Percentiles rank a stretch among this genome's conserved stretches.
Conservation (phyloP, 495 filamentous ascomycete species). For the Penicillium psychrofluorescens region DNA sequence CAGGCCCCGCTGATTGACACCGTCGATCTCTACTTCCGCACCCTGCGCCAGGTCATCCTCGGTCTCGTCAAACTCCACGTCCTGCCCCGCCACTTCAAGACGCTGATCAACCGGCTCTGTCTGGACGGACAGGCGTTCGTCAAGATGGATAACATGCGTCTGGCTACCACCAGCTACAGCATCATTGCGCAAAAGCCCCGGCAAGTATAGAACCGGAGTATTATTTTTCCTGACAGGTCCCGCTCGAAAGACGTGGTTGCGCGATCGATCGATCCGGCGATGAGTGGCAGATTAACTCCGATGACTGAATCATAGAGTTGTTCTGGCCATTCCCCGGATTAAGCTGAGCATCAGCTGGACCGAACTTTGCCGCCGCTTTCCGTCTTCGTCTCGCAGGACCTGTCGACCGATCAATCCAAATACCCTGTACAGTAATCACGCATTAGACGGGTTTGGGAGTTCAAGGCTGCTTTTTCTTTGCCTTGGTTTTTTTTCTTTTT, state of each 20-base stretch:
- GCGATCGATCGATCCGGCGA: background rate
- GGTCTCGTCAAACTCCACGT: conserved; percentile 44
- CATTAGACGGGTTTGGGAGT: conserved; percentile 9
- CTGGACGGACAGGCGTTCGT: conserved; percentile 55
- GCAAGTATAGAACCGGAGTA: no score
- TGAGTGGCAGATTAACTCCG: no score
- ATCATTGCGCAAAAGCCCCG: conserved; percentile 53
- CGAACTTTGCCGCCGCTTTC: no score
- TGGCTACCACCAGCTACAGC: conserved; percentile 55
- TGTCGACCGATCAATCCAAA: conserved; percentile 1
- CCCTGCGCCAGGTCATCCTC: conserved; percentile 45
- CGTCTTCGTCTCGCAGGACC: no score
- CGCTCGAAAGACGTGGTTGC: background rate
- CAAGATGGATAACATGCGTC: conserved; percentile 54
- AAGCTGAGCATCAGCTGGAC: no score
- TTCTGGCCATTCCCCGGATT: no score
- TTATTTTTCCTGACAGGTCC: no score
- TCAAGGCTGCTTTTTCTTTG: conserved; percentile 1
- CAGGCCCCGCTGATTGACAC: conserved; percentile 55
- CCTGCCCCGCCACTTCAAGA: conserved; percentile 53
- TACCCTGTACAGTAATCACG: conserved; percentile 16
- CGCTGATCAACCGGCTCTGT: conserved; percentile 55
- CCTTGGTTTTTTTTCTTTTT: background rate
- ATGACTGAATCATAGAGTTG: no score
- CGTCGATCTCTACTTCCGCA: conserved; percentile 54